Percentiles rank a stretch among this genome's conserved stretches.
Conservation (phyloP, 1,139 yeast species). For the Wickerhamomyces sp. region DNA sequence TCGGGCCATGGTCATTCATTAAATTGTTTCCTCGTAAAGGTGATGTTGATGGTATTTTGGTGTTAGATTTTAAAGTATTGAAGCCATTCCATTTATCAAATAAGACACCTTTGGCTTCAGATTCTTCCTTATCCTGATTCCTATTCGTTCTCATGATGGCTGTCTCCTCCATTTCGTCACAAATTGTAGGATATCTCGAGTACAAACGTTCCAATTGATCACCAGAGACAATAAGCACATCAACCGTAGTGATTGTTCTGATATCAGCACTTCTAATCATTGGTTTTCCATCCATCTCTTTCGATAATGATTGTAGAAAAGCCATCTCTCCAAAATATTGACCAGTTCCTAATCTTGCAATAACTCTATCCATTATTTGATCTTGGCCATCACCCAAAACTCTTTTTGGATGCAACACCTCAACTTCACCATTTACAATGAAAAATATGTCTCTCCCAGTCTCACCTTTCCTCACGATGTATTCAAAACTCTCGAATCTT, state of each 20-base stretch:
- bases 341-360: conserved; percentile 59
- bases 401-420: conserved; percentile 47
- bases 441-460: conserved; percentile 61
- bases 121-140: conserved; percentile 15
- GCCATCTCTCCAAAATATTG: conserved; percentile 78
- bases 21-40: too few relatives aligned
- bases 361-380: conserved; percentile 32
- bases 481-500: conserved; percentile 51
- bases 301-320: conserved; percentile 47
- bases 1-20: not conserved
- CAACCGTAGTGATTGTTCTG: conserved; percentile 55
- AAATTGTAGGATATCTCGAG: conserved; percentile 50
- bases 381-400: conserved; percentile 16
- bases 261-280: conserved; percentile 54
- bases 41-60: not conserved
- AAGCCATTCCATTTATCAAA: conserved; percentile 23
- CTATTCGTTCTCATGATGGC: conserved; percentile 45
- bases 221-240: conserved; percentile 54
- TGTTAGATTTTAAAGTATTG: conserved; percentile 5
- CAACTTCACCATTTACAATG: conserved; percentile 65
- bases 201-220: conserved; percentile 50
- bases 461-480: conserved; percentile 56
- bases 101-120: conserved; percentile 8
- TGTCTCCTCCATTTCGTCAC: conserved; percentile 55
- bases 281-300: conserved; percentile 24